Percentiles rank a stretch among this genome's conserved stretches.
Evolutionary conservation across 2,329 filamentous ascomycete species (phyloP).

Genomic region (Ophiostoma ulmi): DNA sequence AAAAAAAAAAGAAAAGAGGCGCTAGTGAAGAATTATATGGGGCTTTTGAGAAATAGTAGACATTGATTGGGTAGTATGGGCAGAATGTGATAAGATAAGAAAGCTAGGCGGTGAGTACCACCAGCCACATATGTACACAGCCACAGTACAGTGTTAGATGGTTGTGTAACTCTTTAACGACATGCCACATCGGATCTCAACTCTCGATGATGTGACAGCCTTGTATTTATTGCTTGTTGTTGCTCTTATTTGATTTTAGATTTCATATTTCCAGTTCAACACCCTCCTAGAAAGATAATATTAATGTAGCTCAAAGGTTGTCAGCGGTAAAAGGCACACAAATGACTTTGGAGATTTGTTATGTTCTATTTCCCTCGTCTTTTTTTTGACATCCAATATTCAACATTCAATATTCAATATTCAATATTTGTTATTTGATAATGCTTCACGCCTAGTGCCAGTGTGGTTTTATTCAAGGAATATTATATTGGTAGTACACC

Average conservation of each 20-base stretch:
- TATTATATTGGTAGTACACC: too few species aligned
- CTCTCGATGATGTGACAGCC: neutral
- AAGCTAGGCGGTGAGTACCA: neutral
- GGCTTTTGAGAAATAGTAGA: neutral
- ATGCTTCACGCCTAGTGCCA: too few species aligned
- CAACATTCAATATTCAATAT: too few species aligned
- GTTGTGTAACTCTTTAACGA: neutral
- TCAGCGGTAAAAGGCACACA: too few species aligned
- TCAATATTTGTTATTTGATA: too few species aligned
- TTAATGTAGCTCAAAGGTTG: too few species aligned
- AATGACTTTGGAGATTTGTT: too few species aligned
- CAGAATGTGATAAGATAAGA: conserved; percentile 13
- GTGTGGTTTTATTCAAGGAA: too few species aligned
- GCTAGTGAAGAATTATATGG: conserved; percentile 25
- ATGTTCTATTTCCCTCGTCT: too few species aligned
- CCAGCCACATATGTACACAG: neutral
- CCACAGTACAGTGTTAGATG: neutral
- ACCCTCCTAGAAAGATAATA: too few species aligned
- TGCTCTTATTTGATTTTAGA: neutral
- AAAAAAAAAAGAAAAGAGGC: conserved; percentile 26
- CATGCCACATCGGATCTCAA: neutral
- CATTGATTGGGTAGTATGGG: neutral
- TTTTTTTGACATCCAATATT: too few species aligned
- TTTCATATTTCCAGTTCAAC: too few species aligned
- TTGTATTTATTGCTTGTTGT: neutral